Percentiles rank a stretch among this genome's conserved stretches.
phyloP scores from a whole-genome alignment of 495 filamentous ascomycete genomes.

The Hypoxylon perforatum region DNA sequence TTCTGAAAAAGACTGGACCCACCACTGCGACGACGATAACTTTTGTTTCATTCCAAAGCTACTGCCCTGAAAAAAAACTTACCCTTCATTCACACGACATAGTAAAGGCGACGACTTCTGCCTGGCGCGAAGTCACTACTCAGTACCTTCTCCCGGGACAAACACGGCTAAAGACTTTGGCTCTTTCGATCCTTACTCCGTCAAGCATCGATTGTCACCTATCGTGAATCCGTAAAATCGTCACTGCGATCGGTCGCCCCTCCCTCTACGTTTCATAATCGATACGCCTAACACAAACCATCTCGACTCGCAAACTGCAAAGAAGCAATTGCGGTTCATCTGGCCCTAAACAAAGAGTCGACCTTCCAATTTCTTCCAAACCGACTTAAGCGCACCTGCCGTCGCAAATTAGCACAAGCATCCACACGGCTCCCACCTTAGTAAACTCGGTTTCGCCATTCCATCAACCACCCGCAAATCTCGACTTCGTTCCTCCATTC shows the following conservation, averaged over 20 bases:
- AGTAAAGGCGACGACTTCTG: conserved; percentile 18
- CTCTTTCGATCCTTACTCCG: not conserved
- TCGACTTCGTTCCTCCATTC: not conserved
- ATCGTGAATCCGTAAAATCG: conserved; percentile 1
- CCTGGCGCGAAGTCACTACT: conserved; percentile 40
- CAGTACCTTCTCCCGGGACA: not conserved
- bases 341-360: no score
- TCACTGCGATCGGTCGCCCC: conserved; percentile 29
- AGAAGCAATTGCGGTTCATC: conserved; percentile 9
- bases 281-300: conserved; percentile 4
- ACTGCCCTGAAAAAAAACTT: conserved; percentile 1
- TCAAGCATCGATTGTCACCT: no score
- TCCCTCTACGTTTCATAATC: conserved; percentile 10
- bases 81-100: not conserved
- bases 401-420: no score
- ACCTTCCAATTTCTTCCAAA: no score
- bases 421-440: not conserved
- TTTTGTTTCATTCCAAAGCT: conserved; percentile 17
- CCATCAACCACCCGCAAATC: conserved; percentile 1
- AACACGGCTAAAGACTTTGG: not conserved
- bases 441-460: not conserved
- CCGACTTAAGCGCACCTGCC: no score
- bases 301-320: conserved; percentile 6
- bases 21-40: conserved; percentile 21
- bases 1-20: conserved; percentile 15